Evolutionary conservation across 1,284 basidiomycete genomes (phyloP).

Genomic region (Trichosporon inkin): DNA sequence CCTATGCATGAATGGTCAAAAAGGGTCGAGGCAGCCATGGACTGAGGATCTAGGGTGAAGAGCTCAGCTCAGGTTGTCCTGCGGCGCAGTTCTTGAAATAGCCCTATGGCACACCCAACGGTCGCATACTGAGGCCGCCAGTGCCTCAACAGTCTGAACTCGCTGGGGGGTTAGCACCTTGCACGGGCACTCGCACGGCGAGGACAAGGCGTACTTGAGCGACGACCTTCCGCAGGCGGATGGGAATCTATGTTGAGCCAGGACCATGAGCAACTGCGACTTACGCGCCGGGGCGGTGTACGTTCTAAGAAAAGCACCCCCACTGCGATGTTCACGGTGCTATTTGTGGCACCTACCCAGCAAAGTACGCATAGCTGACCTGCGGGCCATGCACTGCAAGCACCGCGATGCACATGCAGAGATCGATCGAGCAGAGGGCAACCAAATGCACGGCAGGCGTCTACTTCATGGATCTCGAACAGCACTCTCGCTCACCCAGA

Average conservation of each 20-base stretch:
- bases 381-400: not conserved
- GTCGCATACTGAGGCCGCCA: too few relatives aligned
- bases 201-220: not conserved
- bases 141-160: not conserved
- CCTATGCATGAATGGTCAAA: not conserved
- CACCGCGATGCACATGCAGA: not conserved
- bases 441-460: too few relatives aligned
- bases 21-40: not conserved
- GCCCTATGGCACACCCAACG: not conserved
- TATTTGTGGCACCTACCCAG: slow-evolving; percentile 1
- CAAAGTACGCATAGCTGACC: not conserved
- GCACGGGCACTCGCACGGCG: not conserved
- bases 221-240: too few relatives aligned
- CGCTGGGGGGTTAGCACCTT: not conserved
- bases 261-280: not conserved
- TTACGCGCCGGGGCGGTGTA: not conserved
- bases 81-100: not conserved
- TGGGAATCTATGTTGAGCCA: too few relatives aligned
- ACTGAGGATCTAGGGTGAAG: not conserved
- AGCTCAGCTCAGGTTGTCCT: not conserved
- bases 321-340: slow-evolving; percentile 2
- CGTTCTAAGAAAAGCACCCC: not conserved
- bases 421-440: too few relatives aligned
- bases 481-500: not conserved
- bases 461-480: too few relatives aligned